Evolutionary conservation across 2,329 filamentous ascomycete genomes (phyloP).

Genomic region (Colletotrichum sp.): DNA sequence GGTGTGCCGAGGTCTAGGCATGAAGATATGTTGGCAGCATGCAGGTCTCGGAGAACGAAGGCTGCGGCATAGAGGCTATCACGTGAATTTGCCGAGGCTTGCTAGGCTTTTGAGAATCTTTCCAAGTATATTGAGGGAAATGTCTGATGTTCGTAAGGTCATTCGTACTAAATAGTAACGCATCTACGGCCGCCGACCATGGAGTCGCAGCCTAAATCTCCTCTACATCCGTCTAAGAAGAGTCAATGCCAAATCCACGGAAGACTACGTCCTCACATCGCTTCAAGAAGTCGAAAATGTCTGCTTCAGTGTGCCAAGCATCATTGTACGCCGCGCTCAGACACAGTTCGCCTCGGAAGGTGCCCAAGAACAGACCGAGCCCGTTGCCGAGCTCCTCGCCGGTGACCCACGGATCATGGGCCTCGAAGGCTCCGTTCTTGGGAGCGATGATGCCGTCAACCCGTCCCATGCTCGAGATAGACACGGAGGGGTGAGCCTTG

Average conservation of each 20-base stretch:
- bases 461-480: constrained; percentile 38
- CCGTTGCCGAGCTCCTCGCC: constrained; percentile 47
- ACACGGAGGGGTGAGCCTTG: constrained; percentile 29
- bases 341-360: constrained; percentile 37
- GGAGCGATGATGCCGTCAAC: constrained; percentile 38
- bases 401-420: constrained; percentile 46
- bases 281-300: constrained; percentile 26
- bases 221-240: not conserved
- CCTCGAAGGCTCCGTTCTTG: constrained; percentile 28
- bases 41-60: not conserved
- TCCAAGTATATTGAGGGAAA: not conserved
- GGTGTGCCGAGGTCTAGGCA: not conserved
- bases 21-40: not conserved
- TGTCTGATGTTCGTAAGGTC: not conserved
- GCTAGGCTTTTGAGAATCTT: fast-evolving
- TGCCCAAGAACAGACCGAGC: constrained; percentile 44
- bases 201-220: not conserved
- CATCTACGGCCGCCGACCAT: not conserved
- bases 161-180: not conserved
- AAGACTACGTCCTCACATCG: constrained; percentile 16
- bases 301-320: constrained; percentile 39
- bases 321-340: constrained; percentile 48
- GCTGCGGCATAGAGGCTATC: fast-evolving
- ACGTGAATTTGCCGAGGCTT: not conserved
- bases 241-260: not conserved